These are phyloP conservation scores for Luffa aegyptiaca DNA, from an alignment of 306 rosid species.

Conservation along the genomic window DNA sequence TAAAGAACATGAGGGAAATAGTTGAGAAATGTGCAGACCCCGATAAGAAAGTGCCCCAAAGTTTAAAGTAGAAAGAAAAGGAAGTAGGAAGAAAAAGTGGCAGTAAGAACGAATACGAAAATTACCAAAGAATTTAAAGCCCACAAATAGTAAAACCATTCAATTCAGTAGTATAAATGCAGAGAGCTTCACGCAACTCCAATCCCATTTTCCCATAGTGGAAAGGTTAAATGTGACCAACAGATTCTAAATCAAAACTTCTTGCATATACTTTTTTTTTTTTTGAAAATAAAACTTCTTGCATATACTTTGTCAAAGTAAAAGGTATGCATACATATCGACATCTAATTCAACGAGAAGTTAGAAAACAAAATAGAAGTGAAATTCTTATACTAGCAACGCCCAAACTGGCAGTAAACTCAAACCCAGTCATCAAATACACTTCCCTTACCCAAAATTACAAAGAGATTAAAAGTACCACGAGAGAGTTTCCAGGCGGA, in stretches of 20 bases:
- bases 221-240: background rate
- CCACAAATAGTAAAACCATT: background rate
- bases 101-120: background rate
- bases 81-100: background rate
- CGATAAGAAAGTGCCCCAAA: background rate
- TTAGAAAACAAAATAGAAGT: background rate
- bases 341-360: background rate
- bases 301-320: background rate
- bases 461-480: background rate
- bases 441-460: background rate
- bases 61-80: background rate
- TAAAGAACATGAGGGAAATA: background rate
- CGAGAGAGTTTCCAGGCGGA: slow-evolving; percentile 7
- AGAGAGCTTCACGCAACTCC: slow-evolving; percentile 2
- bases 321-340: background rate
- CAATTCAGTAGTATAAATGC: background rate
- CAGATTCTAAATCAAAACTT: background rate
- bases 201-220: background rate
- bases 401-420: background rate
- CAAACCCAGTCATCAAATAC: background rate
- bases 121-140: background rate
- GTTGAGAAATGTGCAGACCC: background rate
- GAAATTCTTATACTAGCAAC: background rate
- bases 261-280: background rate
- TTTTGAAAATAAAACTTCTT: background rate